Evolutionary conservation across 1,284 basidiomycete genomes (phyloP).

Genomic region (Pseudozyma hubeiensis): DNA sequence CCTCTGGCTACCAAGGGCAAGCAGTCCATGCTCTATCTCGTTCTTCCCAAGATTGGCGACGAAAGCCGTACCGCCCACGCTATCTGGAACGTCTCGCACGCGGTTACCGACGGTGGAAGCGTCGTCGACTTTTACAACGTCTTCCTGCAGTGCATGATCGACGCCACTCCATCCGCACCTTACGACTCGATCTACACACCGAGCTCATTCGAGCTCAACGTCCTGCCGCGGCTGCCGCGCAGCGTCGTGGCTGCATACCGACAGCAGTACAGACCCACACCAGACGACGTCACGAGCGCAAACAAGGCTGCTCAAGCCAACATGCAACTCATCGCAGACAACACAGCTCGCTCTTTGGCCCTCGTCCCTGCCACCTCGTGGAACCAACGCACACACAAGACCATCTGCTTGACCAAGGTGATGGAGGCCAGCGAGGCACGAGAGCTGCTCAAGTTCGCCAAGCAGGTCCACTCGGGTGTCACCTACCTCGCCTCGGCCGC

Average conservation of each 20-base stretch:
- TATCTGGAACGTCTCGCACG: constrained; percentile 46
- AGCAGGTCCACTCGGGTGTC: constrained; percentile 15
- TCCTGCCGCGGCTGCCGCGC: constrained; percentile 19
- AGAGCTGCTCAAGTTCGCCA: constrained; percentile 17
- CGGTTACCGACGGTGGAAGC: constrained; percentile 43
- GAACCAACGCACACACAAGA: constrained; percentile 24
- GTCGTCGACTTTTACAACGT: constrained; percentile 28
- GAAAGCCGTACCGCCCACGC: constrained; percentile 12
- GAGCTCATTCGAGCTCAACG: constrained; percentile 16
- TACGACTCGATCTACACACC: constrained; percentile 26
- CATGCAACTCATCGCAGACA: constrained; percentile 21
- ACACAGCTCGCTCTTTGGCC: constrained; percentile 27
- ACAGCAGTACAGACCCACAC: constrained; percentile 22
- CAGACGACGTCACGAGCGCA: constrained; percentile 5
- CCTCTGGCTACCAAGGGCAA: constrained; percentile 32
- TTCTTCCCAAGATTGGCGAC: constrained; percentile 14
- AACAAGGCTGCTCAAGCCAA: constrained; percentile 10
- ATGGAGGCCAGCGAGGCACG: constrained; percentile 7
- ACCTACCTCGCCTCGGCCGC: constrained; percentile 38
- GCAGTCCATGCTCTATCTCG: constrained; percentile 39
- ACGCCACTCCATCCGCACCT: constrained; percentile 9
- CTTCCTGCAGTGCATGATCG: constrained; percentile 31
- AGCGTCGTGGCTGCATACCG: constrained; percentile 26
- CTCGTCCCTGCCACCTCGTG: constrained; percentile 6
- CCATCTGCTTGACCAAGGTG: constrained; percentile 19